Evolutionary conservation across 208 protist genomes (phyloP), one percentile per base, ranked within the genome.

Genomic region (Leishmania tropica): DNA sequence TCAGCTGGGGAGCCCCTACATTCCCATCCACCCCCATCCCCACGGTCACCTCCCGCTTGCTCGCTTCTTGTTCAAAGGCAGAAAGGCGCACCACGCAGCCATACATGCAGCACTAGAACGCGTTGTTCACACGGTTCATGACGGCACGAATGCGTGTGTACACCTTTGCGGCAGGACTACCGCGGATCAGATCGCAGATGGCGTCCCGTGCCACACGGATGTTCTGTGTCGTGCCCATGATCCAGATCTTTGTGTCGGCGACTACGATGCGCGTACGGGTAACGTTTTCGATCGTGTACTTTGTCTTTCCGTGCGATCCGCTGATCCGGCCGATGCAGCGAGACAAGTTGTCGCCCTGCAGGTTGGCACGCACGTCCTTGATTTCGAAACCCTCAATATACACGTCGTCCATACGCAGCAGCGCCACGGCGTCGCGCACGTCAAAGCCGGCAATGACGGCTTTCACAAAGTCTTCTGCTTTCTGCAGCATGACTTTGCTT

Each of bases 381-480:
- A 99, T 95, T 83, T 99, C 97, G 89, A 99, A 99, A 54, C 98
- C 98, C 81, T 99, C 99, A 86, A 99, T 96, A 88, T 99, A 99
- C 51, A 99, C 92, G 87, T 99, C 99, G 76, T 99, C 99, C 85
- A 99, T 93, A 76, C 99, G 94, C 54, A 99, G 83, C 48, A 99
- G 87, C n/a, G 99, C 99, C 56, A 99, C 89, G 13, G 99, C 98
- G 94, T 99, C 99, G 86, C 98, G 89, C 51, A 98, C 92, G 53
- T 98, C 95, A 80, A 98, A 98, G 40, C 99, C 99, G 35, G 99
- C 88, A 62, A 99, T 92, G 78, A 99, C 99, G 7, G 99, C 99
- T 79, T 98, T 93, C 53, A 99, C 92, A 88, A 99, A 99, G 87
- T 99, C 99, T 47, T 96, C 93, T 10, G 92, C 98, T 87, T 99